A percentile compares a stretch with the other conserved stretches of the same genome.
Evolutionary conservation across 1,139 yeast genomes (phyloP).

Genomic region (Eremothecium cymbalariae): DNA sequence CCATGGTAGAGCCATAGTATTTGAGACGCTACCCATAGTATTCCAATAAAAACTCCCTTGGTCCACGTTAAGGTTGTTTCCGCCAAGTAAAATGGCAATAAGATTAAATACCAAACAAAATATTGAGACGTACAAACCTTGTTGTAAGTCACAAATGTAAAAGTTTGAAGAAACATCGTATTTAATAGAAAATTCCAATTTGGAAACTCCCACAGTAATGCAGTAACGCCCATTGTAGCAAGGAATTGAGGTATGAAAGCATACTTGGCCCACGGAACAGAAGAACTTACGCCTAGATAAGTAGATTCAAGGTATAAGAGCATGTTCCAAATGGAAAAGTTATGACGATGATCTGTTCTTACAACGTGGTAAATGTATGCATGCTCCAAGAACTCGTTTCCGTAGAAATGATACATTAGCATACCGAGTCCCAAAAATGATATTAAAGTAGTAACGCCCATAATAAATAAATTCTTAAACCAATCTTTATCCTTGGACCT

Average conservation of each 20-base stretch:
- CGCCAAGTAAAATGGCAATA: constrained; percentile 63
- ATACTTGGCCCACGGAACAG: constrained; percentile 33
- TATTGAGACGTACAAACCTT: constrained; percentile 93
- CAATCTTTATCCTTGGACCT: constrained; percentile 19
- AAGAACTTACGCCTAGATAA: not conserved
- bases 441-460: constrained; percentile 24
- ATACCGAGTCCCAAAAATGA: constrained; percentile 44
- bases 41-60: constrained; percentile 37
- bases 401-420: constrained; percentile 60
- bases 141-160: constrained; percentile 82
- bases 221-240: constrained; percentile 27
- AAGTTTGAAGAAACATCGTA: constrained; percentile 78
- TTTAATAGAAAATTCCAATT: constrained; percentile 34
- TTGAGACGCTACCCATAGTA: constrained; percentile 65
- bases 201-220: constrained; percentile 13
- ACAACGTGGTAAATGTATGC: constrained; percentile 77
- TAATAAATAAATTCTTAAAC: constrained; percentile 27
- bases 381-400: constrained; percentile 66
- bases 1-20: constrained; percentile 74
- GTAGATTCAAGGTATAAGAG: constrained; percentile 61
- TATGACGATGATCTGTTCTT: constrained; percentile 88
- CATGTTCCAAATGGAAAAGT: constrained; percentile 81
- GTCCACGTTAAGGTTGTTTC: constrained; percentile 25
- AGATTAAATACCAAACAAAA: constrained; percentile 85
- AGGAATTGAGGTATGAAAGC: constrained; percentile 82